Percentiles rank a stretch among this genome's conserved stretches.
These are phyloP conservation scores for Jacaranda mimosifolia DNA, from an alignment of 257 asterid species.

Conservation along the genomic window DNA sequence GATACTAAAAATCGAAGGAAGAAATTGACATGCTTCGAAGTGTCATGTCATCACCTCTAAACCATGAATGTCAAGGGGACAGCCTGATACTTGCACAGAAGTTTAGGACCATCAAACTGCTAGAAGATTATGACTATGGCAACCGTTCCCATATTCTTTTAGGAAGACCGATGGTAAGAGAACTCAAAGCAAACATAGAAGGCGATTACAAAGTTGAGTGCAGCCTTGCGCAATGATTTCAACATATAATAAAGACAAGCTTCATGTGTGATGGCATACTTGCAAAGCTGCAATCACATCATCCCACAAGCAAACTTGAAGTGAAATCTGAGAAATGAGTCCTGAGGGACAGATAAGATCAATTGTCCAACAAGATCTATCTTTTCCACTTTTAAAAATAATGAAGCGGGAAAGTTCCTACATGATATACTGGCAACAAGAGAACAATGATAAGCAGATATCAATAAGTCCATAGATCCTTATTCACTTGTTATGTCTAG, in stretches of 20 bases:
- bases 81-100: no score
- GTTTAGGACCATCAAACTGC: no score
- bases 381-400: not conserved
- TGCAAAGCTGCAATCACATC: not conserved
- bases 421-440: slow-evolving; percentile 3
- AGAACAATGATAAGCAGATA: slow-evolving; percentile 3
- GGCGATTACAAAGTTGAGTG: no score
- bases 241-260: slow-evolving; percentile 15
- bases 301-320: not conserved
- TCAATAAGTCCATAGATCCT: slow-evolving; percentile 13
- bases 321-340: slow-evolving; percentile 10
- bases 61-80: no score
- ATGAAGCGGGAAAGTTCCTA: not conserved
- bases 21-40: not conserved
- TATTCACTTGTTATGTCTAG: slow-evolving; percentile 24
- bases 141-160: no score
- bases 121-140: no score
- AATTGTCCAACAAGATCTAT: slow-evolving; percentile 5
- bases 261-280: slow-evolving; percentile 3
- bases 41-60: no score
- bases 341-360: not conserved
- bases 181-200: no score
- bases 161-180: no score
- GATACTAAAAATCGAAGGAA: not conserved
- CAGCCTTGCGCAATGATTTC: not conserved